These are phyloP conservation scores for Isabelozyma pseudorhagii DNA, from an alignment of 805 yeast species.

Conservation along the genomic window DNA sequence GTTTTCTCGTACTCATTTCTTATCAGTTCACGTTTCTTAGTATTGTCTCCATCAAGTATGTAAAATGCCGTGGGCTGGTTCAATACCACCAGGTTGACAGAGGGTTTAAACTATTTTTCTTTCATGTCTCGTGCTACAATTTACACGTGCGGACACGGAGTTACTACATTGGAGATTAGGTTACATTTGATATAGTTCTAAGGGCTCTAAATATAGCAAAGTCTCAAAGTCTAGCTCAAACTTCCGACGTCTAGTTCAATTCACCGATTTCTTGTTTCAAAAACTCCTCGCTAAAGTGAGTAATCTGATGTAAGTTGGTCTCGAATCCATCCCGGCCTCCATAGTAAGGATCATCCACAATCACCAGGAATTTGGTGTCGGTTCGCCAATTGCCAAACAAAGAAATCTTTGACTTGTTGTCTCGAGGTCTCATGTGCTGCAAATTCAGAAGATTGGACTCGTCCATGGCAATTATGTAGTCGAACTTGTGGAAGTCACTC, in stretches of 20 bases:
- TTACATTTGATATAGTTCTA: too few relatives aligned
- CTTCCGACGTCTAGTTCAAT: conserved; percentile 1
- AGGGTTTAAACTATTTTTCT: background rate
- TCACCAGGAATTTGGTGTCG: conserved; percentile 44
- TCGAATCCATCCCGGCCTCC: conserved; percentile 87
- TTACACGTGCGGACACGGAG: background rate
- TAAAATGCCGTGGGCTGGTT: background rate
- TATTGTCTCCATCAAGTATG: background rate
- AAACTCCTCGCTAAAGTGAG: conserved; percentile 72
- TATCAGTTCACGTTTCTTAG: background rate
- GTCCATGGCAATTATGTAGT: conserved; percentile 72
- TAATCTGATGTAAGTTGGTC: conserved; percentile 68
- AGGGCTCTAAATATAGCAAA: too few relatives aligned
- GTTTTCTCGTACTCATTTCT: conserved; percentile 41
- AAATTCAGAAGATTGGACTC: conserved; percentile 54
- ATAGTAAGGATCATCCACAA: conserved; percentile 90
- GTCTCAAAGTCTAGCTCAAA: too few relatives aligned
- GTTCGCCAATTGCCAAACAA: conserved; percentile 83
- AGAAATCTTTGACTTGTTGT: conserved; percentile 46
- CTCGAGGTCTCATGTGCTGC: conserved; percentile 50
- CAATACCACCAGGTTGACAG: background rate
- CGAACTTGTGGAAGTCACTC: conserved; percentile 54
- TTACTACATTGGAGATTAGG: background rate
- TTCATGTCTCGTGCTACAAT: background rate
- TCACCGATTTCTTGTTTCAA: conserved; percentile 46